Conservation (phyloP, 345 rosid species). For the Ricinus communis region DNA sequence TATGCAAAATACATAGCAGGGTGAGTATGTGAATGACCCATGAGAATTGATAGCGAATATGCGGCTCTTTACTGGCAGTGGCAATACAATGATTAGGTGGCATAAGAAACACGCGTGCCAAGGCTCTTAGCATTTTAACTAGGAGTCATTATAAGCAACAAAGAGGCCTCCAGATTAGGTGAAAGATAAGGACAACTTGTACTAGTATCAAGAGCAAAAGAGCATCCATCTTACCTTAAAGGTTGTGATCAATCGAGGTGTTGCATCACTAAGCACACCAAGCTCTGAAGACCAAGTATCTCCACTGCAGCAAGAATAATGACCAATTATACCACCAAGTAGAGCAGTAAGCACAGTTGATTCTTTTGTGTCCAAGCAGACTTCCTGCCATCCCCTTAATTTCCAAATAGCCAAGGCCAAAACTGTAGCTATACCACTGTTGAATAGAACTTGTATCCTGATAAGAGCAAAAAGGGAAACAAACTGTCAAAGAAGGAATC, state of each 20-base stretch:
- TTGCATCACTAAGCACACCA: constrained; percentile 85
- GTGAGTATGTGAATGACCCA: neutral
- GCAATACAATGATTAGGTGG: neutral
- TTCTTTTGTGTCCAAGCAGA: constrained; percentile 67
- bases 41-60: neutral
- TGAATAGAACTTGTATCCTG: constrained; percentile 88
- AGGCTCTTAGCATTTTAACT: neutral
- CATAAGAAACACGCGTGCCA: neutral
- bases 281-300: constrained; percentile 99
- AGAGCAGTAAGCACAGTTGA: constrained; percentile 54
- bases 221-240: constrained; percentile 81
- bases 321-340: constrained; percentile 88
- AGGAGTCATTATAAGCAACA: neutral
- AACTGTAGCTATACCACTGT: constrained; percentile 68
- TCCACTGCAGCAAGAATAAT: constrained; percentile 84
- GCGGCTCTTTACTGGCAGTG: neutral
- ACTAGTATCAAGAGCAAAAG: constrained; percentile 2
- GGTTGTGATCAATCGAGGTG: constrained; percentile 87
- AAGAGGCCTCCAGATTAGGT: neutral
- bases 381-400: constrained; percentile 64
- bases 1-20: neutral
- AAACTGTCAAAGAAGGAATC: constrained; percentile 11
- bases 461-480: constrained; percentile 27
- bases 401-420: constrained; percentile 52
- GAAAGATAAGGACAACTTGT: neutral